Evolutionary conservation across 2,329 filamentous ascomycete species (phyloP).

Genomic region (Ophiocordyceps sinensis): DNA sequence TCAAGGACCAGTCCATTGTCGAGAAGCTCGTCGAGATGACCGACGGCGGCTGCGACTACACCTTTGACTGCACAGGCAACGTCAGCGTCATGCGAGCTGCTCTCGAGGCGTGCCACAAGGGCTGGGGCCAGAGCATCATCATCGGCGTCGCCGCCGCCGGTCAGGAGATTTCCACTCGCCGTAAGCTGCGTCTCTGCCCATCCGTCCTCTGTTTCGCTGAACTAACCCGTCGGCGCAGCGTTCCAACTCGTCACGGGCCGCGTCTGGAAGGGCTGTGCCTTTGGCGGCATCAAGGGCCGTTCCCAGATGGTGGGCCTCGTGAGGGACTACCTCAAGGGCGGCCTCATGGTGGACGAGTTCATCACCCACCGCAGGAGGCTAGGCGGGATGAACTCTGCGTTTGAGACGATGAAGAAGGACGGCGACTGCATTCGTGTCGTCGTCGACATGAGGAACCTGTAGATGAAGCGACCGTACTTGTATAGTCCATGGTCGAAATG

Average conservation of each 20-base stretch:
- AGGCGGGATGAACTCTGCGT: conserved; percentile 74
- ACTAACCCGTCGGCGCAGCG: conserved; percentile 35
- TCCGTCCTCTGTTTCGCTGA: not conserved
- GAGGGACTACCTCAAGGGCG: conserved; percentile 73
- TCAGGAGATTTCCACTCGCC: conserved; percentile 86
- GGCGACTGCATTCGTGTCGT: conserved; percentile 97
- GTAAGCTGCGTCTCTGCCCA: conserved; percentile 39
- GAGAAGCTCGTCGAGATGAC: conserved; percentile 95
- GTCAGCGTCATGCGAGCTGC: conserved; percentile 91
- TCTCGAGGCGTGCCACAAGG: conserved; percentile 97
- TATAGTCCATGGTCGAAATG: not conserved
- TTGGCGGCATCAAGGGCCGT: conserved; percentile 95
- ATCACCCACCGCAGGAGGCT: conserved; percentile 90
- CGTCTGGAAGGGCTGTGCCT: conserved; percentile 95
- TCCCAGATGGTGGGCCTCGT: conserved; percentile 81
- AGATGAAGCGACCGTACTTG: conserved; percentile 1
- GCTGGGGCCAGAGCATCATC: conserved; percentile 95
- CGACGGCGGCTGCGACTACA: conserved; percentile 95
- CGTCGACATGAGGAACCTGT: conserved; percentile 45
- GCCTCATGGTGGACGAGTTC: conserved; percentile 97
- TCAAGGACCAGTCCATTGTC: conserved; percentile 67
- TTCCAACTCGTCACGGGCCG: conserved; percentile 98
- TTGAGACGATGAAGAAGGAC: conserved; percentile 92
- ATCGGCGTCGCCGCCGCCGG: conserved; percentile 95
- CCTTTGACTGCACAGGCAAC: conserved; percentile 97